Evolutionary conservation across 257 asterid species (phyloP).

Genomic region (Nicotiana benthamiana): DNA sequence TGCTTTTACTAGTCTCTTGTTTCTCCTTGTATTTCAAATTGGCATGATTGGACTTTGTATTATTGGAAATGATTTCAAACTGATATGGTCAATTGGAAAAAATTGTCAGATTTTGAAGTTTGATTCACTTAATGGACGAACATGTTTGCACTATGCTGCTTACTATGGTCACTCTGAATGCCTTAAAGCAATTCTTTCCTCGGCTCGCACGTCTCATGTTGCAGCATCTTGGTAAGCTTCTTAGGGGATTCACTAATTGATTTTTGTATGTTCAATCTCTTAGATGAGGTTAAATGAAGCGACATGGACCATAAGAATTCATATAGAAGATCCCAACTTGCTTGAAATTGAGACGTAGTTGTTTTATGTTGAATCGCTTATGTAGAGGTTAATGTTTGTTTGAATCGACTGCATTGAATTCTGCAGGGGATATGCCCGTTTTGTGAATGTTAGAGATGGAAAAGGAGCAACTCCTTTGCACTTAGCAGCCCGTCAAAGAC

Average conservation of each 20-base stretch:
- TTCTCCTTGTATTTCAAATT: not conserved
- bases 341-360: not conserved
- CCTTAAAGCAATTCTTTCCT: conserved; percentile 60
- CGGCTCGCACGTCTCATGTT: conserved; percentile 73
- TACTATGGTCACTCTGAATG: conserved; percentile 85
- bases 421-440: conserved; percentile 76
- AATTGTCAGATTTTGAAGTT: conserved; percentile 70
- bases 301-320: not conserved
- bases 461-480: conserved; percentile 97
- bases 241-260: not conserved
- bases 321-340: not conserved
- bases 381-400: not conserved
- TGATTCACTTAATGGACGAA: conserved; percentile 80
- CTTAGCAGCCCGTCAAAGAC: conserved; percentile 85
- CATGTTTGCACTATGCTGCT: conserved; percentile 98
- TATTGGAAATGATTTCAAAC: not conserved
- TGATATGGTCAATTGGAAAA: not conserved
- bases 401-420: not conserved
- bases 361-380: not conserved
- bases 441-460: conserved; percentile 89
- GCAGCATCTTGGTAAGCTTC: conserved; percentile 74
- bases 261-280: not conserved
- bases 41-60: conserved; percentile 3
- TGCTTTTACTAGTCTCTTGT: conserved; percentile 12
- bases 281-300: not conserved